These are phyloP conservation scores for Leccinum variicolor DNA, from an alignment of 768 basidiomycete genomes.

Conservation along the genomic window DNA sequence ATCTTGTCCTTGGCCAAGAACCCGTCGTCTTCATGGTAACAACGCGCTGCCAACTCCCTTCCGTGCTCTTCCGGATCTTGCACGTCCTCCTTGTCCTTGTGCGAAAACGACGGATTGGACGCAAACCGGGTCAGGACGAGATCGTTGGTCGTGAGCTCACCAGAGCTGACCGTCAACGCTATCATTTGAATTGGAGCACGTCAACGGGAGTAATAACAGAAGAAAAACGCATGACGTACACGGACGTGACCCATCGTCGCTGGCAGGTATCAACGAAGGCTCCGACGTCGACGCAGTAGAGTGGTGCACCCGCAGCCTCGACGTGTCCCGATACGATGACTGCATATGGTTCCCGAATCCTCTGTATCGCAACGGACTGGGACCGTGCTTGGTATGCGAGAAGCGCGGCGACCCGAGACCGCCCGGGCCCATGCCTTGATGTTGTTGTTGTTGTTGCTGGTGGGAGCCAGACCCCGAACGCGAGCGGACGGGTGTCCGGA, in stretches of 20 bases:
- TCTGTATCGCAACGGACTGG: conserved; percentile 44
- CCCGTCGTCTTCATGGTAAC: conserved; percentile 82
- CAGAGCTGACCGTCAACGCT: conserved; percentile 37
- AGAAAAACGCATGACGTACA: conserved; percentile 38
- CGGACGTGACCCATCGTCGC: conserved; percentile 44
- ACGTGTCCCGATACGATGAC: conserved; percentile 37
- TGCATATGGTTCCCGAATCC: conserved; percentile 35
- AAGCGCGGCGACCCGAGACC: conserved; percentile 31
- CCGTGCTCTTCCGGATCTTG: conserved; percentile 62
- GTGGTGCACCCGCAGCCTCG: conserved; percentile 58
- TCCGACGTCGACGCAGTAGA: conserved; percentile 78
- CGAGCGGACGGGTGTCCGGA: conserved; percentile 31
- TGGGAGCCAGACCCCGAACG: conserved; percentile 29
- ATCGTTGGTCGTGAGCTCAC: conserved; percentile 55
- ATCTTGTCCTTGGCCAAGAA: conserved; percentile 85
- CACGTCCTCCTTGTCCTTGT: conserved; percentile 54
- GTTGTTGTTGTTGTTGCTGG: conserved; percentile 16
- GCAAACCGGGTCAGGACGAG: conserved; percentile 42
- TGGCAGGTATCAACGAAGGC: conserved; percentile 64
- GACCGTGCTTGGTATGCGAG: conserved; percentile 34
- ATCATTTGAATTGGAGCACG: conserved; percentile 3
- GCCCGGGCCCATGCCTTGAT: conserved; percentile 15
- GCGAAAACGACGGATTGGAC: conserved; percentile 34
- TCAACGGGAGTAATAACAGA: conserved; percentile 13
- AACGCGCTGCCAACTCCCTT: conserved; percentile 69